phyloP scores from a whole-genome alignment of 1,284 basidiomycete genomes.

The Cutaneotrichosporon cavernicola region DNA sequence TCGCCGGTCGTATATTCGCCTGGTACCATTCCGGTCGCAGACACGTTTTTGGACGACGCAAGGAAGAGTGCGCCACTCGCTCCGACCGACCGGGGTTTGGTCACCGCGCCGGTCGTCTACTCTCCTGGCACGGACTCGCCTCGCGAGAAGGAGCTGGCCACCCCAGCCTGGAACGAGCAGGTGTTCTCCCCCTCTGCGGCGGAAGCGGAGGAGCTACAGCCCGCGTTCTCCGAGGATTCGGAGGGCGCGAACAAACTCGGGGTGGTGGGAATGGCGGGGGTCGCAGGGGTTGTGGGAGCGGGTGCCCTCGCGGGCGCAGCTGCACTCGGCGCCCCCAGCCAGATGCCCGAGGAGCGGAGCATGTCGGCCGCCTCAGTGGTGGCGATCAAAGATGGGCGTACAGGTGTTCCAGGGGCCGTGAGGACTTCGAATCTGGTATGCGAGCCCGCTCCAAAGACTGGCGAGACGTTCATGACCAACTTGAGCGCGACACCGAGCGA shows the following conservation, averaged over 20 bases:
- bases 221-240: not conserved
- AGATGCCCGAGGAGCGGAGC: slow-evolving; percentile 2
- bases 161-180: too few species aligned
- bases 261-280: not conserved
- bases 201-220: not conserved
- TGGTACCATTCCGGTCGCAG: too few species aligned
- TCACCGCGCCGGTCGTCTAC: too few species aligned
- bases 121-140: too few species aligned
- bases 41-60: too few species aligned
- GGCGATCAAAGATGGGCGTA: slow-evolving; percentile 3
- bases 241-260: not conserved
- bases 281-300: not conserved
- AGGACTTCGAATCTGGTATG: not conserved
- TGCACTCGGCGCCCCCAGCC: not conserved
- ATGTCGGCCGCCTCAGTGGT: slow-evolving; percentile 1
- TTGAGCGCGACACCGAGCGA: not conserved
- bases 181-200: too few species aligned
- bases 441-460: slow-evolving; percentile 6
- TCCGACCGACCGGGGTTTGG: too few species aligned
- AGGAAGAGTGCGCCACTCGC: too few species aligned
- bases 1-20: too few species aligned
- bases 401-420: not conserved
- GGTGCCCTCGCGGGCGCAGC: not conserved
- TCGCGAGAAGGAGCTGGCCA: too few species aligned
- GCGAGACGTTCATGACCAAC: slow-evolving; percentile 5